Base-by-base conservation (phyloP, 1,139 yeast genomes). In the Nakaseomyces nivariensis region DNA sequence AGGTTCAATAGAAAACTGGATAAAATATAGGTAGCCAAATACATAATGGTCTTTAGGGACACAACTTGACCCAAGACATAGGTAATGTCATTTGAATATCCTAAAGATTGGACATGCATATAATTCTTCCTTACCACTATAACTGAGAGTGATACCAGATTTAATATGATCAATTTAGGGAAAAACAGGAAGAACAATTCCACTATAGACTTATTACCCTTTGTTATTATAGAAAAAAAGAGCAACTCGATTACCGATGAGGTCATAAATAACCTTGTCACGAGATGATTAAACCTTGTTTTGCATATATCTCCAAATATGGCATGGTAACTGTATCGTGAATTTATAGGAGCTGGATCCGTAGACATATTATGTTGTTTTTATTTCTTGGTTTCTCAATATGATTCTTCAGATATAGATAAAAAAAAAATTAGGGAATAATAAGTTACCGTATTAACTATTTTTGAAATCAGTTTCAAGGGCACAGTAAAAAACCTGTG, bases 21-120 rank as follows among this genome's bases (percentile, higher is more conserved):
- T 73, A 79, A 13, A 71, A 72, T 2, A 63, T 54, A 17, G 67
- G 59, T 40, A 69, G 68, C 26, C 42, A 53, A 55, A 41, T 60
- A 63, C 1, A 69, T 62, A 33, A 74, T 50, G 52, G 72, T 76
- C 46, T 69, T 70, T 42, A 65, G 62, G 9, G 77, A 71, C 24
- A 74, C 53, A n/a, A 81, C 48, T 25, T 78, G 73, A 13, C 77
- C 74, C 41, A 74, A 58, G 1, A 79, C 55, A 49, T 77, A 81
- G 25, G 72, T 71, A 1, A 75, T 68, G 46, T 76, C 64, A 11
- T 81, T 79, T 49, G 78, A 75, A 55, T 75, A 74, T 4, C 72
- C 71, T 1, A 79, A 61, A 51, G 71, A 74, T 31, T 77, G 77
- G 5, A 81, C 82, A 37, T 76, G 78, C 37, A 81, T 59, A 46